Evolutionary conservation across 139 green algal species (phyloP).

Genomic region (Picochlorum sp.): DNA sequence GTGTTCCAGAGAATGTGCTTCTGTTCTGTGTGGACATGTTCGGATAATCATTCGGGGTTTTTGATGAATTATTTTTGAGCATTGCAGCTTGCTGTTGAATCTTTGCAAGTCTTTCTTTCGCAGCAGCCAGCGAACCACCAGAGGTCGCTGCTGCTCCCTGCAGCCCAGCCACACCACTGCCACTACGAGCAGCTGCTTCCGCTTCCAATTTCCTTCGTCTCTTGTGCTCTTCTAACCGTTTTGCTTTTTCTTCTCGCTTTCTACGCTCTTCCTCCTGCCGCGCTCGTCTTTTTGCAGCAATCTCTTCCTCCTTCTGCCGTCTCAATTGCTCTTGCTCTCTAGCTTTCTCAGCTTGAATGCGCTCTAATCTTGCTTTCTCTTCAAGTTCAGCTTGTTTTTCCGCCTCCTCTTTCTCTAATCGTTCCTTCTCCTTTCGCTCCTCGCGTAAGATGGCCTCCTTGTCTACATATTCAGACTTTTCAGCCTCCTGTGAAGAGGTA

Average conservation of each 20-base stretch:
- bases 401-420: slow-evolving; percentile 18
- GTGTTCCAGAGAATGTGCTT: too few relatives aligned
- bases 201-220: slow-evolving; percentile 30
- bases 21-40: neutral
- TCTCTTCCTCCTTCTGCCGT: slow-evolving; percentile 33
- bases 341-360: slow-evolving; percentile 19
- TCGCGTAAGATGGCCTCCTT: slow-evolving; percentile 48
- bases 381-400: slow-evolving; percentile 40
- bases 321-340: slow-evolving; percentile 38
- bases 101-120: slow-evolving; percentile 23
- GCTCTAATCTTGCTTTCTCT: slow-evolving; percentile 34
- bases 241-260: slow-evolving; percentile 30
- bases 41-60: neutral
- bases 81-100: slow-evolving; percentile 18
- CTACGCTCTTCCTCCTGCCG: slow-evolving; percentile 31
- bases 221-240: slow-evolving; percentile 21
- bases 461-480: slow-evolving; percentile 59
- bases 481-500: slow-evolving; percentile 44
- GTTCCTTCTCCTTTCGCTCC: slow-evolving; percentile 36
- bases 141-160: neutral
- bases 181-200: slow-evolving; percentile 16
- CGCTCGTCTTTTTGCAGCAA: slow-evolving; percentile 22
- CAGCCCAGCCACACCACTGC: neutral
- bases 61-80: slow-evolving; percentile 1
- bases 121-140: slow-evolving; percentile 15